Evolutionary conservation across 75 land plant species (phyloP).

Genomic region (Sequoia sempervirens): DNA sequence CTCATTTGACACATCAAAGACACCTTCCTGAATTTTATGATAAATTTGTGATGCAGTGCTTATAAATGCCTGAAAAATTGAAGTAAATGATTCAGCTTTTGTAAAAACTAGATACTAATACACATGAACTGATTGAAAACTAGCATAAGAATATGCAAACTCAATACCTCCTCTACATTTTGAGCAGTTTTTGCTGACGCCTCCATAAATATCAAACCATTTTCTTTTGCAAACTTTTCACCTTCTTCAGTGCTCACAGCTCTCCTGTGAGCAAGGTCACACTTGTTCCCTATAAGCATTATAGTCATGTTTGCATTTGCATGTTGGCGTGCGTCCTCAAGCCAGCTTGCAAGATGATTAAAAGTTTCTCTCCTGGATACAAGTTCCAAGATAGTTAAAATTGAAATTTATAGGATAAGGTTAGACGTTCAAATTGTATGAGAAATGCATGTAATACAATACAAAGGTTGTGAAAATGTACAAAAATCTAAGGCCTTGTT

Average conservation of each 20-base stretch:
- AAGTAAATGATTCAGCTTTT: background rate
- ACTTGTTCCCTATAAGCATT: slow-evolving; percentile 53
- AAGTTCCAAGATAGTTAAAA: background rate
- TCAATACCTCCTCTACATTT: slow-evolving; percentile 41
- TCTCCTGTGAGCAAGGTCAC: slow-evolving; percentile 45
- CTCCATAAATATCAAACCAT: slow-evolving; percentile 53
- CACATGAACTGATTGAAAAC: background rate
- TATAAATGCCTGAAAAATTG: slow-evolving; percentile 71
- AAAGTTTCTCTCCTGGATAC: slow-evolving; percentile 32
- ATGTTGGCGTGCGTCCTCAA: slow-evolving; percentile 39
- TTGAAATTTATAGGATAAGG: background rate
- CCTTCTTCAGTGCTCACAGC: slow-evolving; percentile 56
- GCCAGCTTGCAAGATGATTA: slow-evolving; percentile 38
- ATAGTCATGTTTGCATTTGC: slow-evolving; percentile 50
- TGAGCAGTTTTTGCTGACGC: slow-evolving; percentile 53
- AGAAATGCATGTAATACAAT: background rate
- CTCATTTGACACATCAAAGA: slow-evolving; percentile 98
- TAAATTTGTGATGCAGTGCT: slow-evolving; percentile 87
- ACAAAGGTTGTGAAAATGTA: background rate
- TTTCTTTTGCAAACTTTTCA: slow-evolving; percentile 50
- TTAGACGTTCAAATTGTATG: background rate
- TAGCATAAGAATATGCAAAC: background rate
- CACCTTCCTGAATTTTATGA: slow-evolving; percentile 92
- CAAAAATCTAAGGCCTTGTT: background rate
- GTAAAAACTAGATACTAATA: background rate